phyloP scores from a whole-genome alignment of 169 alveolate species.

The Perkinsus chesapeaki region DNA sequence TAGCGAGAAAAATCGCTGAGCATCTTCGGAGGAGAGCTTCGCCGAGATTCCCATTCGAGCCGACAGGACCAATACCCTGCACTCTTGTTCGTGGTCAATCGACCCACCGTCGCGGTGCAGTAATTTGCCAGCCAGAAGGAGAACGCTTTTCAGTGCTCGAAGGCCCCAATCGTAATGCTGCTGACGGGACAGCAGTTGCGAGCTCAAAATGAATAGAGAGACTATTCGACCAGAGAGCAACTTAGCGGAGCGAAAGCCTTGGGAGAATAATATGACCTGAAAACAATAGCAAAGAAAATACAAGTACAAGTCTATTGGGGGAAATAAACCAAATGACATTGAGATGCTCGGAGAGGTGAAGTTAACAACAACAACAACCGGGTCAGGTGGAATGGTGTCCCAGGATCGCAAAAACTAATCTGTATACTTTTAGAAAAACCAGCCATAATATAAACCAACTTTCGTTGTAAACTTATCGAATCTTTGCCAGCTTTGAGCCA shows the following conservation, averaged over 20 bases:
- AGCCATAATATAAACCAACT: no score
- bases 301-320: no score
- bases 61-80: slow-evolving; percentile 62
- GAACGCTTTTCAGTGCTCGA: slow-evolving; percentile 80
- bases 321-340: no score
- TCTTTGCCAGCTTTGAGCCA: no score
- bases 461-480: no score
- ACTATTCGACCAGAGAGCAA: slow-evolving; percentile 80
- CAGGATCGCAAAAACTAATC: no score
- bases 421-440: no score
- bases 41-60: slow-evolving; percentile 80
- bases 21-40: slow-evolving; percentile 76
- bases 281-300: no score
- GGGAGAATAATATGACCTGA: slow-evolving; percentile 85
- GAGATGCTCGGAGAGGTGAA: no score
- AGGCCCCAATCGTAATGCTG: slow-evolving; percentile 92
- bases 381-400: no score
- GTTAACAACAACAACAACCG: no score
- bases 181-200: slow-evolving; percentile 71
- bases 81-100: slow-evolving; percentile 55
- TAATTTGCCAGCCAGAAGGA: slow-evolving; percentile 77
- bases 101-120: slow-evolving; percentile 50
- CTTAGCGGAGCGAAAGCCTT: slow-evolving; percentile 90
- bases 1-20: slow-evolving; percentile 65
- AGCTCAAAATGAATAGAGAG: slow-evolving; percentile 70